Base-by-base conservation (phyloP, 2,329 filamentous ascomycete species). In the Phoma sp. region DNA sequence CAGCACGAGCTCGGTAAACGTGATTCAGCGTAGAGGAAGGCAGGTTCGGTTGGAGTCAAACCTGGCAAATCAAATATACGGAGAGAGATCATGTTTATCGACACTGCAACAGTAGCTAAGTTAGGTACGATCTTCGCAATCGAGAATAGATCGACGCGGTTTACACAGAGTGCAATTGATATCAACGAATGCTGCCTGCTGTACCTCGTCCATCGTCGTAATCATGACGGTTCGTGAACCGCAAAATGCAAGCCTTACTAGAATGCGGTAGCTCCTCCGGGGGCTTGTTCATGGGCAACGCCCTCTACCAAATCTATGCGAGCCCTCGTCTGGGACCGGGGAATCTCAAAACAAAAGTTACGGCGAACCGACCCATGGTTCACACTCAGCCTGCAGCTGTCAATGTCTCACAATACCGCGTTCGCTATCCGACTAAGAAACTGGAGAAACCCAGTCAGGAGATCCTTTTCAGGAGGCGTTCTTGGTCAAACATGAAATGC, bases 341-440 rank as follows among this genome's bases (percentile, higher is more conserved):
- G 14, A 17, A 11, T 45, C 28, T 18, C 18, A 11, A n/a, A 49
- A 36, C 26, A 23, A 29, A 26, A 46, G 20, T 17, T 34, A 17
- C 11, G 9, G 6, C 25, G 38, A 40, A 45, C 29, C 23, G 45
- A 54, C 11, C 51, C 39, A 46, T 54, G 39, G 39, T 54, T 45
- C 51, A 48, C 39, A 12, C 11, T 17, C 17, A 14, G 36, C 26
- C 45, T 34, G 33, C 39, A 45, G 21, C 39, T 26, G 28, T 46
- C 45, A 49, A 2, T 29, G 21, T 37, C 6, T 34, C 15, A n/a
- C n/a, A n/a, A n/a, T n/a, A n/a, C n/a, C n/a, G n/a, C n/a, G n/a
- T n/a, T n/a, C n/a, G n/a, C 4, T 12, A 26, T n/a, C 32, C 43
- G 42, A 11, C 10, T 9, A n/a, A 38, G 18, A 18, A 37, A 25